Evolutionary conservation across 345 rosid genomes (phyloP), one percentile per base, ranked within the genome.

Genomic region (Arabidopsis suecica): DNA sequence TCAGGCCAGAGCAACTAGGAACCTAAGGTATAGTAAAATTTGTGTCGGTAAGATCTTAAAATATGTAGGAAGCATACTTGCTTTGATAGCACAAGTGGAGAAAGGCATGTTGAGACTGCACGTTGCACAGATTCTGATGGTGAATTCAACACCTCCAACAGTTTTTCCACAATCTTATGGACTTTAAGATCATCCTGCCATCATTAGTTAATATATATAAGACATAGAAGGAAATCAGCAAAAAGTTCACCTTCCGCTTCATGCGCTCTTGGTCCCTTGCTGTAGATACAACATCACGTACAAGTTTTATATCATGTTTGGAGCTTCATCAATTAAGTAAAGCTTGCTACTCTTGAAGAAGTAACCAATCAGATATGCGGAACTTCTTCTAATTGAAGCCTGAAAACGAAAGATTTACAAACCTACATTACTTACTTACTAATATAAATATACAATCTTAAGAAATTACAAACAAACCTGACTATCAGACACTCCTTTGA

Each of bases 111-210:
- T 18, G 99, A 82, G 57, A 95, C 99, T 33, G 97, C 99, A 53
- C 96, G 92, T 68, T 95, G 99, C 80, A 95, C 99, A 73, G 97
- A 97, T 89, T 95, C 99, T 11, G 99, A 95, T 10, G 97, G 99
- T 74, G 99, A 92, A 80, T 95, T 90, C 72, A 95, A 78, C 71
- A 92, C 97, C 67, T 95, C 97, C 87, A 95, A 78, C 85, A 95
- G 83, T 84, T 92, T 95, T 73, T 95, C 99, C 67, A 95, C 90
- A 28, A 95, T 97, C 53, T 89, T 53, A 59, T 89, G 93, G 65
- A 92, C 97, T 82, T 92, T 95, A 49, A 97, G 97, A 84, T 92
- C 97, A 84, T 90, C 97, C 99, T 95, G 89, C 62, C 53, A 72
- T 65, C 81, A 79, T 42, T 48, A 63, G 64, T 58, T 55, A 55